A percentile compares a stretch with the other conserved stretches of the same genome.
phyloP scores from a whole-genome alignment of 2,329 filamentous ascomycete genomes.

The Aspergillus clavatus region DNA sequence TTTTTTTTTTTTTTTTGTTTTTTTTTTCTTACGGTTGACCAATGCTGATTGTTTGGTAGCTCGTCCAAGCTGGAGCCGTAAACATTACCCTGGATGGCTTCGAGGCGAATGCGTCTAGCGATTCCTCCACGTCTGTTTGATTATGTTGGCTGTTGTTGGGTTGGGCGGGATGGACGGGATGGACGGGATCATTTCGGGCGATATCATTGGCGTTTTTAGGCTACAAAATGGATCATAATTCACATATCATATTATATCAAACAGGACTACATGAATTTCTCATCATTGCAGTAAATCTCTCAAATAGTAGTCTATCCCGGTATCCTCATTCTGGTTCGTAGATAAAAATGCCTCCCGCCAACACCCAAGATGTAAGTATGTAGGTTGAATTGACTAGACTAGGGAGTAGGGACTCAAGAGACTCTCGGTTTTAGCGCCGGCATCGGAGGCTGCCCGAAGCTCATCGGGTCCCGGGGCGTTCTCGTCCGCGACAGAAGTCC shows the following conservation, averaged over 20 bases:
- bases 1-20: too few relatives aligned
- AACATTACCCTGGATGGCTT: conserved; percentile 80
- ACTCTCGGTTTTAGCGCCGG: conserved; percentile 8
- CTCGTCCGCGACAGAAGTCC: not conserved
- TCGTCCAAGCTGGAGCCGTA: conserved; percentile 92
- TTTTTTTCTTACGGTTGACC: too few relatives aligned
- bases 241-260: not conserved
- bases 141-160: not conserved
- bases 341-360: not conserved
- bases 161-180: not conserved
- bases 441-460: conserved; percentile 8
- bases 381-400: too few relatives aligned
- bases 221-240: not conserved
- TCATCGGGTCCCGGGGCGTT: not conserved
- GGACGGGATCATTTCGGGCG: not conserved
- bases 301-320: too few relatives aligned
- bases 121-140: not conserved
- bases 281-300: too few relatives aligned
- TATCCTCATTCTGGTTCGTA: not conserved
- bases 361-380: too few relatives aligned
- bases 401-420: too few relatives aligned
- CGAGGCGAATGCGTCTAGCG: conserved; percentile 48
- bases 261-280: too few relatives aligned
- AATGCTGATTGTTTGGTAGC: conserved; percentile 43
- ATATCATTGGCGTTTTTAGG: conserved; percentile 3